Base-by-base conservation (phyloP, 2,329 filamentous ascomycete species). In the Akanthomyces lecanii region DNA sequence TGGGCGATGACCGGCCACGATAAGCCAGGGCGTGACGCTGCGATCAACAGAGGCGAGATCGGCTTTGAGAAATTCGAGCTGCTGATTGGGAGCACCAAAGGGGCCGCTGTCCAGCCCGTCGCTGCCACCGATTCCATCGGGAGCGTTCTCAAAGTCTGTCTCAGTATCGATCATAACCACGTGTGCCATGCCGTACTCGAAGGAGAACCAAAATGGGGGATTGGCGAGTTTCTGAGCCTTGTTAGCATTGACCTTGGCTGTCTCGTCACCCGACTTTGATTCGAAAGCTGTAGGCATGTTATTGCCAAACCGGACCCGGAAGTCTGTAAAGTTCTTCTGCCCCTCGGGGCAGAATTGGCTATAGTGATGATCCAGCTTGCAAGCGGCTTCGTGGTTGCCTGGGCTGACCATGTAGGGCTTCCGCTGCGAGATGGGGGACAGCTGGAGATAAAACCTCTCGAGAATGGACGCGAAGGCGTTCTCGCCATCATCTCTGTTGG, bases 251-350 rank as follows among this genome's bases (percentile, higher is more conserved):
- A 76, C 65, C 47, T 75, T 75, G 0, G 81, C 81, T 0, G 71
- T 69, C 1, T 65, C 67, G 68, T 78, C 74, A 4, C 82, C 79
- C 65, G 81, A 85, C 71, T 75, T 78, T 0, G 83, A 85, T 0
- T 73, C 51, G 66, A 84, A 85, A 0, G 80, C 72, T 0, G 72
- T 77, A 0, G 83, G 81, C 80, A 84, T 82, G n/a, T 51, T 60
- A 23, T 44, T n/a, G 16, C 45, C 56, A 68, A 83, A 86, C 28
- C 83, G 79, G 65, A 79, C 80, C 74, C 81, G 77, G 71, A 83
- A 86, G 64, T 85, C 83, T 4, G 83, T 86, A 69, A 86, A 87
- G 72, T 87, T 87, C 65, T 76, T 79, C 69, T 86, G 84, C 5
- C 84, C 84, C 2, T 75, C 72, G 0, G 79, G 78, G 66, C 82